Conservation (phyloP, 108 stramenopile species). For the Nitzschia inconspicua region DNA sequence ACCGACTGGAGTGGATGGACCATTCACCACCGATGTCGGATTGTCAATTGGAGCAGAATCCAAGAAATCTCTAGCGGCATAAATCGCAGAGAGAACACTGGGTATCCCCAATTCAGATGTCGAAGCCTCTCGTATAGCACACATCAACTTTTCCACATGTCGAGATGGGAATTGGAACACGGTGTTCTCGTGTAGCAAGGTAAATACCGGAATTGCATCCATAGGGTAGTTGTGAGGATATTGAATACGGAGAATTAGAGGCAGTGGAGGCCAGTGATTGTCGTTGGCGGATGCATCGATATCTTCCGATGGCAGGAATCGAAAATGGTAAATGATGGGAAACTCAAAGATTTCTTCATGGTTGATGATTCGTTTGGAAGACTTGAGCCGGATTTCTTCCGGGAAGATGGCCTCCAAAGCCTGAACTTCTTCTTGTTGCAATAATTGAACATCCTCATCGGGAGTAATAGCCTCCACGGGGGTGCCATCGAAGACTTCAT, state of each 20-base stretch:
- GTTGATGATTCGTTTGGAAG: conserved; percentile 20
- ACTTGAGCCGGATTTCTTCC: conserved; percentile 54
- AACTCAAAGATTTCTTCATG: conserved; percentile 29
- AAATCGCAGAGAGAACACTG: conserved; percentile 54
- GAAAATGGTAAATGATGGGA: conserved; percentile 65
- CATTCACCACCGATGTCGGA: conserved; percentile 3
- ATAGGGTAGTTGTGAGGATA: conserved; percentile 68
- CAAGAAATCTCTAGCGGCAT: conserved; percentile 66
- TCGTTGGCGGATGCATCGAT: not conserved
- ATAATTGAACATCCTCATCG: conserved; percentile 55
- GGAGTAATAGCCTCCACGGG: conserved; percentile 17
- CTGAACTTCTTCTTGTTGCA: conserved; percentile 70
- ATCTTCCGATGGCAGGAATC: conserved; percentile 38
- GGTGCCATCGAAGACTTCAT: not conserved
- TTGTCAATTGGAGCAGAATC: conserved; percentile 23
- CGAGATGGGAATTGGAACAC: conserved; percentile 54
- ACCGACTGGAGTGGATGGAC: not conserved
- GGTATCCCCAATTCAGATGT: conserved; percentile 65
- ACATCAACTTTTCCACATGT: conserved; percentile 30
- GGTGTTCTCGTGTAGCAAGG: conserved; percentile 65
- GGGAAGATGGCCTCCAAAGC: conserved; percentile 72
- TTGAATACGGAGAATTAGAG: conserved; percentile 42
- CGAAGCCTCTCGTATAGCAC: conserved; percentile 32
- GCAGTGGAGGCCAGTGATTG: conserved; percentile 69
- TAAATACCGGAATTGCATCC: conserved; percentile 43